Evolutionary conservation across 2,329 filamentous ascomycete genomes (phyloP).

Genomic region (Byssothecium circinans): DNA sequence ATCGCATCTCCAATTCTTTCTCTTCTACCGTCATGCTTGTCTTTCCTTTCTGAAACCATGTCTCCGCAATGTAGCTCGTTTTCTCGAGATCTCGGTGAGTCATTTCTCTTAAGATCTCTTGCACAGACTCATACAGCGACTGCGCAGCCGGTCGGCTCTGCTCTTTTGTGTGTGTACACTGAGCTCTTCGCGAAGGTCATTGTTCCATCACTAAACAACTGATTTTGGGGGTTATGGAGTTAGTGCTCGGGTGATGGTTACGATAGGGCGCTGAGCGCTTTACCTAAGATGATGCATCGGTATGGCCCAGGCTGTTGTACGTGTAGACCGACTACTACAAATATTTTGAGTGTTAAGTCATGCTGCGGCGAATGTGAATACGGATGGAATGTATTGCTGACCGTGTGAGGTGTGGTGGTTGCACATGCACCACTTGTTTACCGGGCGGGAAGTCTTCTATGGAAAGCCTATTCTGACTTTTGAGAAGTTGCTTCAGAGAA

Average conservation of each 20-base stretch:
- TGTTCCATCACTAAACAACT: constrained; percentile 14
- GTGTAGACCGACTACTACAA: constrained; percentile 9
- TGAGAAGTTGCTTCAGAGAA: too few relatives aligned
- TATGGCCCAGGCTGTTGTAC: constrained; percentile 9
- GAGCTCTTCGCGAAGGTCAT: constrained; percentile 8
- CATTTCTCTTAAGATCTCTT: constrained; percentile 17
- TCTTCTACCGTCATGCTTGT: too few relatives aligned
- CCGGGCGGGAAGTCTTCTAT: too few relatives aligned
- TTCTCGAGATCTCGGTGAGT: constrained; percentile 13
- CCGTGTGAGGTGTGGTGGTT: constrained; percentile 12
- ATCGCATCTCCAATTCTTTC: too few relatives aligned
- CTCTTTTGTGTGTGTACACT: constrained; percentile 15
- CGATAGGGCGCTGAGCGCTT: constrained; percentile 10
- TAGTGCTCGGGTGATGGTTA: constrained; percentile 12
- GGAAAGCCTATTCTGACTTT: too few relatives aligned
- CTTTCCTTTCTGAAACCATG: constrained; percentile 15
- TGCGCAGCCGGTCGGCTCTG: constrained; percentile 13
- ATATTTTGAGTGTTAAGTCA: constrained; percentile 8
- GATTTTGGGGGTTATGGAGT: constrained; percentile 11
- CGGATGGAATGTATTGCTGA: constrained; percentile 17
- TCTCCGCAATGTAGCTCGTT: too few relatives aligned
- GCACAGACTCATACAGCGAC: constrained; percentile 14
- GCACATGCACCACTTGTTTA: constrained; percentile 16
- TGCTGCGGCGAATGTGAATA: constrained; percentile 12
- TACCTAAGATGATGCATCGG: constrained; percentile 14